Conservation (phyloP, 1,284 basidiomycete genomes). For the Cutaneotrichosporon sp. region DNA sequence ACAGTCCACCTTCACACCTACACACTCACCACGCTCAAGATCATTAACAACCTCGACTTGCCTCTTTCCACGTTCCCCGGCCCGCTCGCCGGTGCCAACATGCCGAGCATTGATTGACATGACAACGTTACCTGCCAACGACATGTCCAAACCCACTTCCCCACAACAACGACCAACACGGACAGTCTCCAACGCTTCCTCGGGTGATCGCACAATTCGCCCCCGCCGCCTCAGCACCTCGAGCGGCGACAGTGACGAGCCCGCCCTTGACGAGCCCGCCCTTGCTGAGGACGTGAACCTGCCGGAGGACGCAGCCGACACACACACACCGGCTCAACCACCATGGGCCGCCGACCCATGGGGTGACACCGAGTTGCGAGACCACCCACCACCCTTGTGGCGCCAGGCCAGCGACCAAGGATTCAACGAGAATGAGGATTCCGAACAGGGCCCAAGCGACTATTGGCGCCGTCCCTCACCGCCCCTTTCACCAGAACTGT, state of each 20-base stretch:
- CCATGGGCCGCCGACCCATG: background rate
- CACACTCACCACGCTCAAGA: background rate
- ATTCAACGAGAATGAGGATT: slow-evolving; percentile 13
- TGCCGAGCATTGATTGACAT: background rate
- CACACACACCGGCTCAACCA: background rate
- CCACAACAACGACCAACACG: background rate
- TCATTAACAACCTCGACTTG: background rate
- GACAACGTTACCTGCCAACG: background rate
- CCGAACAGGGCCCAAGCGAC: slow-evolving; percentile 27
- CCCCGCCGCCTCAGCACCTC: slow-evolving; percentile 5
- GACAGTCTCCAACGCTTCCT: slow-evolving; percentile 5
- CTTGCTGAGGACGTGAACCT: background rate
- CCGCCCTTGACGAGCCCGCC: background rate
- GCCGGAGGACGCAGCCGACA: background rate
- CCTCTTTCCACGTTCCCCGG: background rate
- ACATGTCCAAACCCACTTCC: slow-evolving; percentile 1
- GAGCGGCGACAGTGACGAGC: background rate
- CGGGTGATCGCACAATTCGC: slow-evolving; percentile 9
- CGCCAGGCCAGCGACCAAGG: slow-evolving; percentile 17
- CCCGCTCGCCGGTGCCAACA: background rate
- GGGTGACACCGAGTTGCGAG: slow-evolving; percentile 5
- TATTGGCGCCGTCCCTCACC: slow-evolving; percentile 26
- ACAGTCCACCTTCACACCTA: background rate
- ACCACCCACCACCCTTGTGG: slow-evolving; percentile 17
- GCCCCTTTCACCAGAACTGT: slow-evolving; percentile 10